Base-by-base conservation (phyloP, 164 flowering plant genomes). In the Umbellularia californica region DNA sequence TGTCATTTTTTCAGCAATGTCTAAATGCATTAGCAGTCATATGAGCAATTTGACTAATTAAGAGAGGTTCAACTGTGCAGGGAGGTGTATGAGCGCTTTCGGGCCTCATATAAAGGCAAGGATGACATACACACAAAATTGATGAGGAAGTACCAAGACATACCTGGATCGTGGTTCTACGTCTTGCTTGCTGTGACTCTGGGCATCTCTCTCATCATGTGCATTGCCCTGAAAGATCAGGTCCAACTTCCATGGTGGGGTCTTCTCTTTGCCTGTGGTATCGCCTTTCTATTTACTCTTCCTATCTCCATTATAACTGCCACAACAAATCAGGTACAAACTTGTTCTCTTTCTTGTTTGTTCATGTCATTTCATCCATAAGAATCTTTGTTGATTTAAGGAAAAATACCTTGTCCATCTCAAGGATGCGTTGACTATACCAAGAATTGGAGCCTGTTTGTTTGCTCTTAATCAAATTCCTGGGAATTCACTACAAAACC, bases 211-310 rank as follows among this genome's bases (percentile, higher is more conserved):
- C 85, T 93, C 9, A 68, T 77, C 20, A 87, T 91, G 1, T 93
- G 92, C 82, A 85, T 81, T 50, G 74, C 87, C 80, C 64, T 85
- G 87, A 87, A 87, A 51, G 82, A 89, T 60, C 77, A 93, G 70
- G 77, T 91, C 65, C 98, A 93, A 72, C 75, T 91, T 82, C 98
- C 98, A 50, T 90, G 92, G 93, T 93, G 98, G 97, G 98, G 87
- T 5, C 90, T 93, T 35, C 17, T 93, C 30, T 80, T 89, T 66
- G 86, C 97, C 2, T 83, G 89, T 1, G 82, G 30, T 19, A 70
- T 93, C 30, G 95, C 95, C 12, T 77, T 86, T 14, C 30, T 75
- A 10, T 91, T 93, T 75, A 91, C 96, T 7, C 95, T 93, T 28
- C 98, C 98, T 2, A 76, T 93, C 66, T 85, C 90, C 78, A 84